Base-by-base conservation (phyloP, 108 stramenopile species). In the Skeletonema grethae region DNA sequence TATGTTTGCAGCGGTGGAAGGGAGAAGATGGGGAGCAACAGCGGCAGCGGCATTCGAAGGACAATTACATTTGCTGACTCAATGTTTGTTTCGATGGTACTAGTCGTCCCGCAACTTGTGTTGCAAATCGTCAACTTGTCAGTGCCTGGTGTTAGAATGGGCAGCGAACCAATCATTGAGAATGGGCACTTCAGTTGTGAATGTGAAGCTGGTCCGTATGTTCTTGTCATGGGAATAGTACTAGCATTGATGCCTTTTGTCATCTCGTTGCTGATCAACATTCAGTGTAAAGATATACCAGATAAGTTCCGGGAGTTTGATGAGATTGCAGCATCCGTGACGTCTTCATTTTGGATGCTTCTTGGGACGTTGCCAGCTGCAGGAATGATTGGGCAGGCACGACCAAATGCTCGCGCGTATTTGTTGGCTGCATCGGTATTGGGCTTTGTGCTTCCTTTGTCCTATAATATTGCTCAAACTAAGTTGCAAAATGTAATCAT, bases 391-490 rank as follows among this genome's bases (percentile, higher is more conserved):
- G 58, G 58, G 13, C 29, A 59, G 30, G 2, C 9, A 0, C 29
- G 9, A 7, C 12, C 58, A 29, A 9, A 59, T 32, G 58, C 58
- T 29, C 16, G 20, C 9, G 58, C 58, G 13, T 59, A 59, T 22
- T 34, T 59, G 30, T 10, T 59, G 58, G 29, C 32, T 34, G 58
- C 58, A 59, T 59, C 58, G 9, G 15, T 59, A 8, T 32, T 59
- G 58, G 25, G 58, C 20, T 59, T 59, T 34, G n/a, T 59, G 9
- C 58, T 59, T 29, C 25, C 25, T 28, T 1, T 28, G 25, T 28
- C 25, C 1, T 28, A 28, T 28, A 28, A 28, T 28, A 28, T 34
- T 29, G 32, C 58, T 12, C 16, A 16, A 22, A 4, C 16, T 29
- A 59, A 2, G 16, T 29, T 34, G 16, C 8, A 32, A 10, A 34